Evolutionary conservation across 768 basidiomycete genomes (phyloP).

Genomic region (Pleurotus pulmonarius): DNA sequence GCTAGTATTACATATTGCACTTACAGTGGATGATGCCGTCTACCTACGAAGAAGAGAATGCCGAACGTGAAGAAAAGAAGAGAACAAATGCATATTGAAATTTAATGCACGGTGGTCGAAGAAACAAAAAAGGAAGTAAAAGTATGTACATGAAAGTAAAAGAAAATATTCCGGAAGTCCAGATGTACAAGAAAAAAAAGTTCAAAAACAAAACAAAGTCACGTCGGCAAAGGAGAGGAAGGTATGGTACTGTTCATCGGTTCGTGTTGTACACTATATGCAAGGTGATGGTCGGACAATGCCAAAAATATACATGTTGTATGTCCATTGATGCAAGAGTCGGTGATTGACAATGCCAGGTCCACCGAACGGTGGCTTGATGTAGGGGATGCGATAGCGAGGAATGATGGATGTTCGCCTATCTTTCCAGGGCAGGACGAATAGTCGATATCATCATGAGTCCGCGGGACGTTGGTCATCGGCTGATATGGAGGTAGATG

Average conservation of each 20-base stretch:
- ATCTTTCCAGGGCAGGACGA: not conserved
- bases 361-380: not conserved
- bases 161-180: not conserved
- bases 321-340: not conserved
- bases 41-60: not conserved
- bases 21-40: not conserved
- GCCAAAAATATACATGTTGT: not conserved
- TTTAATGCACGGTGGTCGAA: not conserved
- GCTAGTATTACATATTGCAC: constrained; percentile 3
- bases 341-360: not conserved
- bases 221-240: not conserved
- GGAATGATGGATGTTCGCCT: not conserved
- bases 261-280: constrained; percentile 3
- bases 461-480: constrained; percentile 2
- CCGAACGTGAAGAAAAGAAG: not conserved
- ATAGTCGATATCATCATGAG: not conserved
- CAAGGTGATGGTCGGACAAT: not conserved
- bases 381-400: not conserved
- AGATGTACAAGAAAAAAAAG: not conserved
- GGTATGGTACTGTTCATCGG: not conserved
- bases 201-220: not conserved
- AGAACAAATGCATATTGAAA: not conserved
- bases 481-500: not conserved
- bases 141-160: not conserved
- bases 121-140: not conserved